phyloP scores from a whole-genome alignment of 169 alveolate species.

The Cryptosporidium bovis region DNA sequence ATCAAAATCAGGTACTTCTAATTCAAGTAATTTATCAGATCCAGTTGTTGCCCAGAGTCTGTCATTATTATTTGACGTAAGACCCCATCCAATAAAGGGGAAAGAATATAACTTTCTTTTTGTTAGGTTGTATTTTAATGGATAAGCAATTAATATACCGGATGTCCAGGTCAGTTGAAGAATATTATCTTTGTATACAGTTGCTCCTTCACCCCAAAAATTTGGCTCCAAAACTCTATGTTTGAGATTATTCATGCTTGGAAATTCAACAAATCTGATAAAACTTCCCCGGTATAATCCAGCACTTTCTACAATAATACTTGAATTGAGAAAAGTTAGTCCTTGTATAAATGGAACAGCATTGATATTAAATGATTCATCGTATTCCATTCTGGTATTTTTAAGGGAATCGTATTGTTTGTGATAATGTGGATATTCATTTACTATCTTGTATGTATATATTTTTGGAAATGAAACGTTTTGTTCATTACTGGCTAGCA shows the following conservation, averaged over 20 bases:
- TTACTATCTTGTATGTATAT: constrained; percentile 14
- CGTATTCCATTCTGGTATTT: background rate
- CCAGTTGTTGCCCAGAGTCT: constrained; percentile 70
- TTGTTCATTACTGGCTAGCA: background rate
- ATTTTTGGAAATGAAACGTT: constrained; percentile 11
- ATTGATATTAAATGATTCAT: constrained; percentile 11
- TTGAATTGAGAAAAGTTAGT: constrained; percentile 35
- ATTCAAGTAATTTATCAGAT: constrained; percentile 30
- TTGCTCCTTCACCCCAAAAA: constrained; percentile 60
- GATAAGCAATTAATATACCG: constrained; percentile 18
- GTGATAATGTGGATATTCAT: constrained; percentile 54
- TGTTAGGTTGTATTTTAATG: constrained; percentile 10
- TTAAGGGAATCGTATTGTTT: background rate
- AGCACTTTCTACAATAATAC: constrained; percentile 44
- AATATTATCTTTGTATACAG: background rate
- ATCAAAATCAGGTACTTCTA: constrained; percentile 53
- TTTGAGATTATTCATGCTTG: constrained; percentile 31
- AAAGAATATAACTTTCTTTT: constrained; percentile 12
- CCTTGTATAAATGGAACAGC: constrained; percentile 62
- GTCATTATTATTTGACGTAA: constrained; percentile 31
- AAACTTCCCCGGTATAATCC: constrained; percentile 56
- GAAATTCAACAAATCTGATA: constrained; percentile 38
- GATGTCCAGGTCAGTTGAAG: constrained; percentile 57
- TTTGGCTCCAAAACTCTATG: constrained; percentile 1
- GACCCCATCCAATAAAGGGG: constrained; percentile 63